phyloP scores from a whole-genome alignment of 2,329 filamentous ascomycete genomes.

The Diaporthe vaccinii region DNA sequence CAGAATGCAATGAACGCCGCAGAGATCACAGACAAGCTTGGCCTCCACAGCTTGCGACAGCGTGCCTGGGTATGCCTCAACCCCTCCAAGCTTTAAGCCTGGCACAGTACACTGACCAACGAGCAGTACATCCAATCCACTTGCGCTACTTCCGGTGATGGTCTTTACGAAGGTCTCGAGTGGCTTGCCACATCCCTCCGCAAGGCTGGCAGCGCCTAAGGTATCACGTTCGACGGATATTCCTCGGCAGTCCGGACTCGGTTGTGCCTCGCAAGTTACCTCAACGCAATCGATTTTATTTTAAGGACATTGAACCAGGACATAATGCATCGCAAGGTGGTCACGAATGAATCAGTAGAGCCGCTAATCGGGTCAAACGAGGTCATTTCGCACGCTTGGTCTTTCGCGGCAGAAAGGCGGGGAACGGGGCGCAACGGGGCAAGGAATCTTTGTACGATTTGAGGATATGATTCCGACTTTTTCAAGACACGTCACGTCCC shows the following conservation, averaged over 20 bases:
- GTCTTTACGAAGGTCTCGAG: constrained; percentile 99
- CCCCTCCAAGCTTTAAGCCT: constrained; percentile 5
- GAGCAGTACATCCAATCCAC: constrained; percentile 97
- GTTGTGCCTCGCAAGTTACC: constrained; percentile 70
- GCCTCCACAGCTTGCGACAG: constrained; percentile 98
- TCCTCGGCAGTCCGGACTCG: constrained; percentile 63
- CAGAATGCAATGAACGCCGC: constrained; percentile 99
- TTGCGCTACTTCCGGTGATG: constrained; percentile 98
- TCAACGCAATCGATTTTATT: constrained; percentile 67
- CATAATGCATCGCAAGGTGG: constrained; percentile 52
- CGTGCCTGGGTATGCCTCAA: constrained; percentile 90
- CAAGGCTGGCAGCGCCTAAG: constrained; percentile 76
- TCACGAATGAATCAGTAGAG: constrained; percentile 44
- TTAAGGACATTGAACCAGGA: constrained; percentile 54
- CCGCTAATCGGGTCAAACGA: constrained; percentile 47
- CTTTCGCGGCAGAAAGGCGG: constrained; percentile 44
- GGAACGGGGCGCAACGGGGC: constrained; percentile 51
- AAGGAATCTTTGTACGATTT: constrained; percentile 55
- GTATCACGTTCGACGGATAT: constrained; percentile 51
- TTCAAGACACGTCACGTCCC: constrained; percentile 39
- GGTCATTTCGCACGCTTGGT: constrained; percentile 47
- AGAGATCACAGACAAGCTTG: constrained; percentile 99
- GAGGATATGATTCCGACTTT: constrained; percentile 46
- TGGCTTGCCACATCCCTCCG: constrained; percentile 88
- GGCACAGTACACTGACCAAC: constrained; percentile 35